Percentiles rank a stretch among this genome's conserved stretches.
These are phyloP conservation scores for Leccinum disarticulatum DNA, from an alignment of 768 basidiomycete species.

Conservation along the genomic window DNA sequence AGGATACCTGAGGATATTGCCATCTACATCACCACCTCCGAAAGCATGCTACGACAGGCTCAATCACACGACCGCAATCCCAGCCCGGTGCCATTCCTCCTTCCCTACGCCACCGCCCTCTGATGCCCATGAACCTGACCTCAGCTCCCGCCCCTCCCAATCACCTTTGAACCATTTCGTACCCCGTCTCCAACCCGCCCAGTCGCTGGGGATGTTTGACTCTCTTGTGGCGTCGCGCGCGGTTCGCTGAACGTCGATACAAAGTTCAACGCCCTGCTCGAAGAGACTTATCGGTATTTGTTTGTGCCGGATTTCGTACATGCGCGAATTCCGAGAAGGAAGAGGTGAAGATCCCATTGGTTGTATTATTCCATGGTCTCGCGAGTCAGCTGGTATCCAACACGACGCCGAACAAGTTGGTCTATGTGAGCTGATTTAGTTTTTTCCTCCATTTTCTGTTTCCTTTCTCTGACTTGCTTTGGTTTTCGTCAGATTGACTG, in stretches of 20 bases:
- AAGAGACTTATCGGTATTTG: too few species aligned
- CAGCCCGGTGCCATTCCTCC: constrained; percentile 3
- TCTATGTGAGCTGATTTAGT: constrained; percentile 62
- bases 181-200: constrained; percentile 21
- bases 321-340: constrained; percentile 15
- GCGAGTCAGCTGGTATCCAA: constrained; percentile 64
- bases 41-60: constrained; percentile 4
- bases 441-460: neutral
- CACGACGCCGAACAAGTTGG: constrained; percentile 75
- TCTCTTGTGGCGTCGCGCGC: constrained; percentile 7
- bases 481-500: neutral
- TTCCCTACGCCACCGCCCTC: constrained; percentile 26
- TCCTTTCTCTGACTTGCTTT: constrained; percentile 5
- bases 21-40: neutral
- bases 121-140: constrained; percentile 14
- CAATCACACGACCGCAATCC: constrained; percentile 18
- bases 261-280: constrained; percentile 52
- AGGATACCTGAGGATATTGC: neutral
- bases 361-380: constrained; percentile 76
- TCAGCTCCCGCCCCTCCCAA: constrained; percentile 30
- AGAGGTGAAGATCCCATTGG: constrained; percentile 63
- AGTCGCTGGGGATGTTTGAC: neutral
- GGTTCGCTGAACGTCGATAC: constrained; percentile 17
- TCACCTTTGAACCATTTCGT: constrained; percentile 15
- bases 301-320: too few species aligned